These are phyloP conservation scores for Alternaria panax DNA, from an alignment of 2,329 filamentous ascomycete species.

Conservation along the genomic window DNA sequence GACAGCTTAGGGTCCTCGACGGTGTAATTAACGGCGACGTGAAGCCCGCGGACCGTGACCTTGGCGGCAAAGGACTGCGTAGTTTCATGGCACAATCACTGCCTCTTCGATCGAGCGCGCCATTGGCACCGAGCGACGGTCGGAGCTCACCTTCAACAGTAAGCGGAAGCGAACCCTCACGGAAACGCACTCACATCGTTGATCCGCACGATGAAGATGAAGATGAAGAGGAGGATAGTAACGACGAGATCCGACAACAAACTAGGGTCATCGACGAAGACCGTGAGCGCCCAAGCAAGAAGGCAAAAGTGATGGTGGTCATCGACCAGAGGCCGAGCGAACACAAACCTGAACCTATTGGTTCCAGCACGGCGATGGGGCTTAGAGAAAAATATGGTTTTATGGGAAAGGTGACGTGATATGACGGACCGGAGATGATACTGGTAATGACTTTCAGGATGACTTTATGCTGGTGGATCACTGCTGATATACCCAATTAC, in stretches of 20 bases:
- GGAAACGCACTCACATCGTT: conserved; percentile 22
- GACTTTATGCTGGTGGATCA: not conserved
- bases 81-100: conserved; percentile 33
- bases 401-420: not conserved
- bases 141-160: not conserved
- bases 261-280: conserved; percentile 18
- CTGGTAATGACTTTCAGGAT: not conserved
- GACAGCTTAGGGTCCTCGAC: conserved; percentile 55
- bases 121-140: not conserved
- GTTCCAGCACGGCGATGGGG: not conserved
- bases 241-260: conserved; percentile 24
- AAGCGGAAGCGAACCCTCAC: not conserved
- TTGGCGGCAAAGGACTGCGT: conserved; percentile 7
- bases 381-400: not conserved
- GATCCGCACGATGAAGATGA: conserved; percentile 23
- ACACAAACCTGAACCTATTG: rapidly evolving
- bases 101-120: conserved; percentile 5
- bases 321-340: conserved; percentile 20
- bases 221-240: conserved; percentile 13
- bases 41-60: not conserved
- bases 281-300: conserved; percentile 14
- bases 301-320: conserved; percentile 27
- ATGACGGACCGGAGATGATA: not conserved
- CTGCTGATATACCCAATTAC: not conserved
- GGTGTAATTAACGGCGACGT: conserved; percentile 23